A percentile compares a stretch with the other conserved stretches of the same genome.
These are phyloP conservation scores for Firmiana major DNA, from an alignment of 345 rosid genomes.

Conservation along the genomic window DNA sequence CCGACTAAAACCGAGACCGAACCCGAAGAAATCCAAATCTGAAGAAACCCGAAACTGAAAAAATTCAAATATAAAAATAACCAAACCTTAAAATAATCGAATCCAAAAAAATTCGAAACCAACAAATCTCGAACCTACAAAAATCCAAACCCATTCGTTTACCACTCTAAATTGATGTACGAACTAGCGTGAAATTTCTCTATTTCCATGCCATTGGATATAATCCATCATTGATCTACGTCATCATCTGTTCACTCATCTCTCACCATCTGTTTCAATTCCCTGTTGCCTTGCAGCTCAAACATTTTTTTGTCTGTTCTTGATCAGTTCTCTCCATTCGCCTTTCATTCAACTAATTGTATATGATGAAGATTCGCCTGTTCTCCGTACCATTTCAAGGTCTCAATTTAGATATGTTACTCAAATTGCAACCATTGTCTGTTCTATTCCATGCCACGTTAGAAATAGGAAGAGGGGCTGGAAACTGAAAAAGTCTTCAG, in stretches of 20 bases:
- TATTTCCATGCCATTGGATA: neutral
- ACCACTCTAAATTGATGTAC: too few species aligned
- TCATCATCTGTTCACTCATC: neutral
- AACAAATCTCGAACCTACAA: too few species aligned
- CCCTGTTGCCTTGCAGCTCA: neutral
- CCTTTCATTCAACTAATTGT: neutral
- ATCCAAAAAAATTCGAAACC: too few species aligned
- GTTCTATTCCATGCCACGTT: too few species aligned
- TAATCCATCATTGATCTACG: neutral
- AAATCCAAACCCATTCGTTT: too few species aligned
- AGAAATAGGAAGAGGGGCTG: neutral
- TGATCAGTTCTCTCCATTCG: neutral
- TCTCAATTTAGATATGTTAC: neutral
- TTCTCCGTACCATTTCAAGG: neutral
- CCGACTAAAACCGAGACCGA: too few species aligned
- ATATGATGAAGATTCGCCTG: too few species aligned
- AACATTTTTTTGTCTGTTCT: neutral
- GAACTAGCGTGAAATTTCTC: neutral
- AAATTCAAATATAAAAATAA: too few species aligned
- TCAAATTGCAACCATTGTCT: too few species aligned
- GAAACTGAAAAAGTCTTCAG: neutral
- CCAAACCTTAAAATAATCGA: too few species aligned
- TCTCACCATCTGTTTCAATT: neutral
- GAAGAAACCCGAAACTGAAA: too few species aligned
- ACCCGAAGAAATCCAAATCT: too few species aligned